Evolutionary conservation across 345 rosid genomes (phyloP).

Genomic region (Syzygium grande): DNA sequence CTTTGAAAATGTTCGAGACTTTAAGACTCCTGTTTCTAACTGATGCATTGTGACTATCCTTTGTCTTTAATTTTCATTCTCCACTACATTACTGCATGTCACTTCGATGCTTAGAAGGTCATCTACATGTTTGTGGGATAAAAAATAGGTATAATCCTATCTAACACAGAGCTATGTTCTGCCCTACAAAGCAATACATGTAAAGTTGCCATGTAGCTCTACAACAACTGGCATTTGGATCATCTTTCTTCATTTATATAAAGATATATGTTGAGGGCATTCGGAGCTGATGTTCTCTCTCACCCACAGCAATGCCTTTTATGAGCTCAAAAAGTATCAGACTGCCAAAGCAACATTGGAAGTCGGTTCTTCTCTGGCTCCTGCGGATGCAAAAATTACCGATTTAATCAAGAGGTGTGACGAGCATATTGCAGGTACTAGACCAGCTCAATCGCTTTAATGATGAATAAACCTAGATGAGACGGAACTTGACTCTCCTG

Average conservation of each 20-base stretch:
- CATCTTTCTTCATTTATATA: neutral
- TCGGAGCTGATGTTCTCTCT: neutral
- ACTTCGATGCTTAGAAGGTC: neutral
- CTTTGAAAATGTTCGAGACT: neutral
- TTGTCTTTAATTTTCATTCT: neutral
- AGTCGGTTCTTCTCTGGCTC: constrained; percentile 47
- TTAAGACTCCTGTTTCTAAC: neutral
- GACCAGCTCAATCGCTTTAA: neutral
- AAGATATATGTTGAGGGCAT: neutral
- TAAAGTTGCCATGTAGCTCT: neutral
- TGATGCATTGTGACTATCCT: neutral
- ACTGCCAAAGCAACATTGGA: constrained; percentile 76
- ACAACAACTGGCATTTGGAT: neutral
- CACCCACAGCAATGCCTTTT: constrained; percentile 55
- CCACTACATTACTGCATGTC: neutral
- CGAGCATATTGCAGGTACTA: constrained; percentile 42
- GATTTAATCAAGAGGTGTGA: constrained; percentile 66
- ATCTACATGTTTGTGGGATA: neutral
- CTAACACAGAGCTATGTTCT: neutral
- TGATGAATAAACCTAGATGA: neutral
- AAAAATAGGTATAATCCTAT: no score
- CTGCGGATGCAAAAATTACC: constrained; percentile 47
- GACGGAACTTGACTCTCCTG: neutral
- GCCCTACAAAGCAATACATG: neutral
- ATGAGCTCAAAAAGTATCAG: constrained; percentile 75